Conservation (phyloP, 305 asterid genomes). For the Fraxinus xanthoxyloides region DNA sequence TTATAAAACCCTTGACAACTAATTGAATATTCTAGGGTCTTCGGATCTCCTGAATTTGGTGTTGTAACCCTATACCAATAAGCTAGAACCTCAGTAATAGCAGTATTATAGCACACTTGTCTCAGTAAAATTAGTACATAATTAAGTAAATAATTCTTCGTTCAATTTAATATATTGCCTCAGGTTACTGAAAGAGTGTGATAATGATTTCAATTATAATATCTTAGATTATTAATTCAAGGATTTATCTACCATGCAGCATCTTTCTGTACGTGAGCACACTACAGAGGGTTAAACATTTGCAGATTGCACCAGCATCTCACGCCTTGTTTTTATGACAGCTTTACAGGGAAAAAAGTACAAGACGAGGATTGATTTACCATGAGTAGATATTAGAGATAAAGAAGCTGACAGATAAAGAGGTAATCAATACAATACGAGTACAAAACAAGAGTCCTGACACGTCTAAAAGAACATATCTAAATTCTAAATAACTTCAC, state of each 20-base stretch:
- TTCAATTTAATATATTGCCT: not conserved
- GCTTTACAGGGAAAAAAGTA: not conserved
- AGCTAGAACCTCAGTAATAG: constrained; percentile 9
- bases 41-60: not conserved
- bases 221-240: not conserved
- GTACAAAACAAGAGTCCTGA: not conserved
- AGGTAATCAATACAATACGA: not conserved
- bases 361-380: not conserved
- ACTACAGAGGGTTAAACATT: not conserved
- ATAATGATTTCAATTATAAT: constrained; percentile 4
- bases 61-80: not conserved
- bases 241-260: not conserved
- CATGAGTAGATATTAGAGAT: not conserved
- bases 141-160: constrained; percentile 1
- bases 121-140: not conserved
- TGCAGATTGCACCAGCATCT: not conserved
- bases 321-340: not conserved
- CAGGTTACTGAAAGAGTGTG: not conserved
- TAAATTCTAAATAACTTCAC: not conserved
- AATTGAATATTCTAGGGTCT: not conserved
- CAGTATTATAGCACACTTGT: not conserved
- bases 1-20: not conserved
- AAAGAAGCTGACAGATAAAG: not conserved
- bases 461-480: not conserved
- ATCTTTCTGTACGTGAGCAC: not conserved